Base-by-base conservation (phyloP, 2,329 filamentous ascomycete species). In the Bipolaris victoriae region DNA sequence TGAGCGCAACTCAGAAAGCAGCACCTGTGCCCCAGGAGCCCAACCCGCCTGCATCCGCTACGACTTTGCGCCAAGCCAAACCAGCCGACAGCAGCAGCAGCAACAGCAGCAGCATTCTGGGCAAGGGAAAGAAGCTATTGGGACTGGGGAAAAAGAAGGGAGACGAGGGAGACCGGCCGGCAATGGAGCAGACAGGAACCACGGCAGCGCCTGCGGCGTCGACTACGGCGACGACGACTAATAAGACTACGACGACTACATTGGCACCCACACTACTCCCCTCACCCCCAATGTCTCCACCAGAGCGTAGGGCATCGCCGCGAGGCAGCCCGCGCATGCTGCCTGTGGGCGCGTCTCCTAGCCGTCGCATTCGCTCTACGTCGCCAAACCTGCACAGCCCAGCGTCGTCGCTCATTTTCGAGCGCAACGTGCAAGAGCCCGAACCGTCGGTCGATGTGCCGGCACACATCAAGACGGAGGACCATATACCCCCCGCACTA, bases 391-490 rank as follows among this genome's bases (percentile, higher is more conserved):
- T 93, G 87, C 86, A 89, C 51, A 96, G 92, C 18, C 91, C 93
- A 13, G 90, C 92, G 0, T 86, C 84, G 18, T 86, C 84, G 46
- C 81, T 85, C 68, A 97, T 98, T 69, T 98, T 98, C 73, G 94
- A 98, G 80, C 90, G 94, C 70, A 91, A 93, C 75, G 94, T 98
- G 22, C 94, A 97, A 77, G 93, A 97, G 56, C 69, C 70, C 7
- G 89, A 92, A 58, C 87, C 84, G 60, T 94, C 91, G 3, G 88
- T 91, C 0, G 90, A 91, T n/a, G 95, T 97, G 60, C 94, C 94
- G 3, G 88, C 90, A 7, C 94, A 98, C 72, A 96, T 98, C 68
- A 88, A 93, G 68, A 97, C 92, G 7, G 94, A 98, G 76, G 93
- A 98, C 78, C 86, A 93, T 73, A 97, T 98, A 65, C 94, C 94